Conservation (phyloP, 148 eudicot genomes). For the Dysphania ambrosioides region DNA sequence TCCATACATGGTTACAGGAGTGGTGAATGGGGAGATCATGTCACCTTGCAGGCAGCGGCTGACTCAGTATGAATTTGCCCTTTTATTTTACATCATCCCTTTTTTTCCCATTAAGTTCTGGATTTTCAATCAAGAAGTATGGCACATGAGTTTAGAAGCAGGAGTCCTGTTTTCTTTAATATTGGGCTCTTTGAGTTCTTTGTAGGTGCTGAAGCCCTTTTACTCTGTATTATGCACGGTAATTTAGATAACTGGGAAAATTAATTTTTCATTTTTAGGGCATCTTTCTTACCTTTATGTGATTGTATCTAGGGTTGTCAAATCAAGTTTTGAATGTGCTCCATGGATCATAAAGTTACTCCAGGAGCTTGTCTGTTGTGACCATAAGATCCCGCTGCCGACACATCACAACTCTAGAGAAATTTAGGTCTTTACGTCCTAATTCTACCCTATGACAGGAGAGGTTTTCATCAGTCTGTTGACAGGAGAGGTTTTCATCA, state of each 20-base stretch:
- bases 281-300: neutral
- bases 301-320: neutral
- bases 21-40: conserved; percentile 70
- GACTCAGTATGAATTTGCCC: conserved; percentile 30
- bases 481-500: conserved; percentile 4
- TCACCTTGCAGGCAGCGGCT: conserved; percentile 49
- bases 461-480: neutral
- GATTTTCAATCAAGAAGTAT: neutral
- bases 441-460: conserved; percentile 3
- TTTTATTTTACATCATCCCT: neutral
- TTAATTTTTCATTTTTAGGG: neutral
- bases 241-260: neutral
- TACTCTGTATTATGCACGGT: neutral
- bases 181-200: neutral
- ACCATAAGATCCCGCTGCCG: neutral
- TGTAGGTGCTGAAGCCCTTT: neutral
- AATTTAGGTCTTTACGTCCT: neutral
- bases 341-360: neutral
- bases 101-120: neutral
- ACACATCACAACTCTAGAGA: conserved; percentile 1
- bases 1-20: conserved; percentile 42
- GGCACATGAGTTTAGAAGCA: neutral
- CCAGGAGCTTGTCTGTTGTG: conserved; percentile 1
- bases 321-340: neutral
- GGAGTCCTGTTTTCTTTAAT: neutral